Percentiles rank a stretch among this genome's conserved stretches.
Evolutionary conservation across 2,329 filamentous ascomycete genomes (phyloP).

Genomic region (Ophiostoma montium): DNA sequence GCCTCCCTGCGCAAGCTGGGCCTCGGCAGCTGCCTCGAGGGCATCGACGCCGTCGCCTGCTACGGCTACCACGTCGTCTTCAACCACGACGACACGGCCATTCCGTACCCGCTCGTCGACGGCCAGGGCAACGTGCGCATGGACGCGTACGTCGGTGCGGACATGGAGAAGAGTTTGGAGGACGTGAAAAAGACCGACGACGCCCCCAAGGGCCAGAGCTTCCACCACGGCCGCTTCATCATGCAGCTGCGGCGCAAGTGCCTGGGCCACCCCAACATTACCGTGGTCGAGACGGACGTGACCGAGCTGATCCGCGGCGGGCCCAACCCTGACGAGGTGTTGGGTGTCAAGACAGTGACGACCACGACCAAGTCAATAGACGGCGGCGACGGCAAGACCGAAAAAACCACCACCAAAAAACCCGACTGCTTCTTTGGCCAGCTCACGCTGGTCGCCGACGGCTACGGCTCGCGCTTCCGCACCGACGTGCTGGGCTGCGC

Average conservation of each 20-base stretch:
- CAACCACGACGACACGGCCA: constrained; percentile 55
- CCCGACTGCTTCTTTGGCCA: constrained; percentile 74
- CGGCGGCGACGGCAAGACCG: not conserved
- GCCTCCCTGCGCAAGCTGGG: constrained; percentile 68
- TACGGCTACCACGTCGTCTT: constrained; percentile 82
- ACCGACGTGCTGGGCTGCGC: constrained; percentile 56
- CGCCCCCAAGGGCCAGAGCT: constrained; percentile 57
- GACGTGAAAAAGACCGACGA: constrained; percentile 8
- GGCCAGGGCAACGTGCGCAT: constrained; percentile 28
- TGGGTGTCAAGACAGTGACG: constrained; percentile 70
- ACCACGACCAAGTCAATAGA: constrained; percentile 22
- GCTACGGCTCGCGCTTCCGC: constrained; percentile 84
- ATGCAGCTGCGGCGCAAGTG: constrained; percentile 66
- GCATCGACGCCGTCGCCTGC: constrained; percentile 72
- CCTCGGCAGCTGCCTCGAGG: constrained; percentile 67
- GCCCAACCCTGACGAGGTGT: constrained; percentile 49
- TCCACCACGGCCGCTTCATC: constrained; percentile 94
- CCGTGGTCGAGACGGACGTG: constrained; percentile 80
- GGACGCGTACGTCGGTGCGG: constrained; percentile 1
- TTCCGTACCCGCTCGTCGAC: constrained; percentile 62
- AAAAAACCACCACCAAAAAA: constrained; percentile 25
- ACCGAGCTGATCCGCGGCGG: constrained; percentile 59
- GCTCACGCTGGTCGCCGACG: constrained; percentile 81
- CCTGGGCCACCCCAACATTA: constrained; percentile 64
- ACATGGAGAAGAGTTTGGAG: not conserved